phyloP scores from a whole-genome alignment of 306 rosid species.

The Astragalus glycyphyllos region DNA sequence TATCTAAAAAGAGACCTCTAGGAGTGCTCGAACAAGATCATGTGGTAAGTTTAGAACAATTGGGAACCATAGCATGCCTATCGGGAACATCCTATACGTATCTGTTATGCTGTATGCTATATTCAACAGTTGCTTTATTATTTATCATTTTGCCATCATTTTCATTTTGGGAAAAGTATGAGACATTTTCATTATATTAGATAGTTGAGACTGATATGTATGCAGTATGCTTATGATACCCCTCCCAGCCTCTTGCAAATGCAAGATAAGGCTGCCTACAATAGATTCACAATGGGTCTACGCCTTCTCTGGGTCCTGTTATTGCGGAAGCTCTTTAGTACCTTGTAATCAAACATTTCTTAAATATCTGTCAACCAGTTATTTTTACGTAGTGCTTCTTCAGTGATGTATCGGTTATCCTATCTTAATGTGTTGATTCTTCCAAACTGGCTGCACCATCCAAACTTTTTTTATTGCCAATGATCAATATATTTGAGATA shows the following conservation, averaged over 20 bases:
- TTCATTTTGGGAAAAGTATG: conserved; percentile 28
- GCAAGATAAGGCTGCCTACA: not conserved
- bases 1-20: conserved; percentile 56
- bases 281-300: not conserved
- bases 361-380: not conserved
- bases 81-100: conserved; percentile 26
- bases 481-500: conserved; percentile 8
- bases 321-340: not conserved
- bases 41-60: conserved; percentile 54
- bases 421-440: conserved; percentile 28
- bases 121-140: conserved; percentile 17
- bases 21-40: conserved; percentile 48
- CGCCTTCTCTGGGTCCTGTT: not conserved
- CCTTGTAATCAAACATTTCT: not conserved
- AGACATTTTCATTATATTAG: conserved; percentile 12
- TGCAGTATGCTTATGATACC: conserved; percentile 17
- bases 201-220: conserved; percentile 21
- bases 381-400: conserved; percentile 9
- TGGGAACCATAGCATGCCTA: conserved; percentile 25
- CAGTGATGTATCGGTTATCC: not conserved
- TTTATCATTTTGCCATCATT: conserved; percentile 22
- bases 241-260: not conserved
- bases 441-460: conserved; percentile 30
- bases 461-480: not conserved
- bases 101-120: not conserved